Base-by-base conservation (phyloP, 345 rosid species). In the Physaria fendleri region DNA sequence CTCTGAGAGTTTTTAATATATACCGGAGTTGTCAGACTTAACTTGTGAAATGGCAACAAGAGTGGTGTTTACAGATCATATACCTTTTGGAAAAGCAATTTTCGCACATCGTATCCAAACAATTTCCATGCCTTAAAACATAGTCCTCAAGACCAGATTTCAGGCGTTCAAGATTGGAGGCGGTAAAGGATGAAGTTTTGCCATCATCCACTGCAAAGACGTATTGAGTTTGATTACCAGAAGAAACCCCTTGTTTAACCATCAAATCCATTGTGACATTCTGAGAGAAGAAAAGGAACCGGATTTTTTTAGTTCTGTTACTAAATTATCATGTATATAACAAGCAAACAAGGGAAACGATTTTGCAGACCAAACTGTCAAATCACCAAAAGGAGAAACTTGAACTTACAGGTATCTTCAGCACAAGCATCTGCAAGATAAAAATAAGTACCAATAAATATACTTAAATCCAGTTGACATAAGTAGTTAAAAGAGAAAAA, bases 91-190 rank as follows among this genome's bases (percentile, higher is more conserved):
- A 46, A 55, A 81, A 80, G 85, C 90, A 85, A 23, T 59, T 54
- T 39, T 71, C 76, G 34, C 90, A 81, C 38, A 66, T 75, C 29
- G 66, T 55, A 35, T 40, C 62, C 64, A 79, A 51, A 69, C 57
- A 73, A 24, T 82, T 74, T 46, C 80, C 69, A 66, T 82, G 87
- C 74, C 61, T 88, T 65, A 82, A 34, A 59, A 88, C 79, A 61
- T 84, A 84, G 76, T 81, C 90, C 74, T 81, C 81, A 49, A 87
- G 76, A 75, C 99, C 97, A 46, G 79, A 83, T 67, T 76, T 79
- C 65, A 93, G 53, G 30, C 83, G 76, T 68, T 85, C 91, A 74
- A 83, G 22, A 66, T 60, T 78, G 56, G 92, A 76, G 65, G 78
- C 63, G 49, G 77, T 60, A 69, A 78, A 69, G 25, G 71, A 69